These are phyloP conservation scores for Cicer bijugum DNA, from an alignment of 306 rosid genomes.

Conservation along the genomic window DNA sequence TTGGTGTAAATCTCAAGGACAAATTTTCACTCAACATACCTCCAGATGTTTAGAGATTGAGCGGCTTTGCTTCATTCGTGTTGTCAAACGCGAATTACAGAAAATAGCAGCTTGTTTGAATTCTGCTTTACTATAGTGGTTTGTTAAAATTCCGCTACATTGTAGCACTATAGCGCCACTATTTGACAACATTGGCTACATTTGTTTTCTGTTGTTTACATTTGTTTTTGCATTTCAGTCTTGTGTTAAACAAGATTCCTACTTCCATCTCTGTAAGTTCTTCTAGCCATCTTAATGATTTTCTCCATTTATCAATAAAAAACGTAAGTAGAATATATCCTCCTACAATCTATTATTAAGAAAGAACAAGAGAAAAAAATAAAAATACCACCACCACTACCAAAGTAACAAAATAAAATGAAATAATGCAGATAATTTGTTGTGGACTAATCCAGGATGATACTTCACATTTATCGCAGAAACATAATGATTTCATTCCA, in stretches of 20 bases:
- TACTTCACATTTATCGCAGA: conserved; percentile 21
- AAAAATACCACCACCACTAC: conserved; percentile 27
- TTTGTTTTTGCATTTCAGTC: background rate
- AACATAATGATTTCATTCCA: conserved; percentile 25
- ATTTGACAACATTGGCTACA: too few species aligned
- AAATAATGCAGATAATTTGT: conserved; percentile 13
- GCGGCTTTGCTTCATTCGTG: background rate
- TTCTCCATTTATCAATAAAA: conserved; percentile 6
- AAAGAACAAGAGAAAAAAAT: conserved; percentile 22
- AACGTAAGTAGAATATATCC: conserved; percentile 11
- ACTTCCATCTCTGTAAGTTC: background rate
- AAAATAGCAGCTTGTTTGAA: too few species aligned
- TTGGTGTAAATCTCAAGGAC: background rate
- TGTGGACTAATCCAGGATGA: conserved; percentile 3
- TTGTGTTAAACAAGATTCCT: conserved; percentile 7
- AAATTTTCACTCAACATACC: too few species aligned
- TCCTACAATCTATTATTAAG: background rate
- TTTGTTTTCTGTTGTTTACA: background rate
- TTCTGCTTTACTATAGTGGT: too few species aligned
- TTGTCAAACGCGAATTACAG: too few species aligned
- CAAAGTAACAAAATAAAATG: background rate
- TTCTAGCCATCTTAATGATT: background rate
- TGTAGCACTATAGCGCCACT: too few species aligned
- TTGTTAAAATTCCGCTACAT: too few species aligned
- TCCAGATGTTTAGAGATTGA: background rate